phyloP scores from a whole-genome alignment of 176 grass and related monocot species.

The Hordeum marinum region DNA sequence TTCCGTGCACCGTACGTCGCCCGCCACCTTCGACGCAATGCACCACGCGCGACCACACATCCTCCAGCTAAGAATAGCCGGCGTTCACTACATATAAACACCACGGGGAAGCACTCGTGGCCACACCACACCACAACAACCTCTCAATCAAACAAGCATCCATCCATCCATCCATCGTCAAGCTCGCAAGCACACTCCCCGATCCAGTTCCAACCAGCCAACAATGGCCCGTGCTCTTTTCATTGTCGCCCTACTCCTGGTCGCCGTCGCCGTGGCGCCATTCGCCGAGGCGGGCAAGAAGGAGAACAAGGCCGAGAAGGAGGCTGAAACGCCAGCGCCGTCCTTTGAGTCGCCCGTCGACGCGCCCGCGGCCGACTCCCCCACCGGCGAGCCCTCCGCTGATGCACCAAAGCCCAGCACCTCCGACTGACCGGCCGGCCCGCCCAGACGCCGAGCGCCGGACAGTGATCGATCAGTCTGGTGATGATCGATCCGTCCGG shows the following conservation, averaged over 20 bases:
- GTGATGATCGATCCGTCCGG: too few relatives aligned
- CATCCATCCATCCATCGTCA: background rate
- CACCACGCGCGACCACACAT: background rate
- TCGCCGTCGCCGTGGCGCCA: background rate
- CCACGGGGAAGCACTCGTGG: background rate
- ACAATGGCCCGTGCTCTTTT: background rate
- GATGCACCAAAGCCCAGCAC: background rate
- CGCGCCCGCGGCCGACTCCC: background rate
- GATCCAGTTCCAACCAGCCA: background rate
- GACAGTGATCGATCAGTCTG: too few relatives aligned
- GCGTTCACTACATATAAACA: background rate
- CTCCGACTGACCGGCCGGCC: background rate
- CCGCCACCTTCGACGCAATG: background rate
- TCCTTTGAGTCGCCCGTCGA: background rate
- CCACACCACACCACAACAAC: background rate
- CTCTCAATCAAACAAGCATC: background rate
- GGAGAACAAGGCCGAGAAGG: background rate
- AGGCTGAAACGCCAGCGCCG: background rate
- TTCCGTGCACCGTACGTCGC: background rate
- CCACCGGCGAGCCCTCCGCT: background rate
- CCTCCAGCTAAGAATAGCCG: background rate
- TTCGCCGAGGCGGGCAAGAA: background rate
- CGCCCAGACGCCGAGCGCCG: too few relatives aligned
- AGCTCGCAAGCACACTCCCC: background rate
- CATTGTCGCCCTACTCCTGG: background rate